These are phyloP conservation scores for Sinapis alba DNA, from an alignment of 441 rosid species.

Conservation along the genomic window DNA sequence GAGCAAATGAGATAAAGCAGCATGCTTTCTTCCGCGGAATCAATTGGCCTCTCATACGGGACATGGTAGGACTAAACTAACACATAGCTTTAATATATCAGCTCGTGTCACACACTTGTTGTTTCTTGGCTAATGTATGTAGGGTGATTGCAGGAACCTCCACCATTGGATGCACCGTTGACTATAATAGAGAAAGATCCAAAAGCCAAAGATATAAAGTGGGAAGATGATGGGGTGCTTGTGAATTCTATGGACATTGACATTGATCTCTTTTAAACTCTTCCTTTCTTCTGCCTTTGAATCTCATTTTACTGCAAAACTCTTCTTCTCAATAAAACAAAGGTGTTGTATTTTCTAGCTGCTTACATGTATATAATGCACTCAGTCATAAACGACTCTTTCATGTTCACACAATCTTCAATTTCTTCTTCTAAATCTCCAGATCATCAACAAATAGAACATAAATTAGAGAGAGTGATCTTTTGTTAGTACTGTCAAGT, in stretches of 20 bases:
- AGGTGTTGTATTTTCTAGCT: not conserved
- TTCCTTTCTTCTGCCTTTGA: not conserved
- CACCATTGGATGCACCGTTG: conserved; percentile 62
- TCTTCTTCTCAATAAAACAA: not conserved
- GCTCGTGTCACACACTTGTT: not conserved
- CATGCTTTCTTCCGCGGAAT: conserved; percentile 93
- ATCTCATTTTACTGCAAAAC: not conserved
- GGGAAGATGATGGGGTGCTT: conserved; percentile 95
- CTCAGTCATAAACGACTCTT: not conserved
- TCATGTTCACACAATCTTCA: not conserved
- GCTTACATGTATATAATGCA: not conserved
- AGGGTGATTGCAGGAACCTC: conserved; percentile 68
- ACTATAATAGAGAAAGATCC: conserved; percentile 62
- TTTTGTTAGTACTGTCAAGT: not conserved
- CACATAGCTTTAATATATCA: not conserved
- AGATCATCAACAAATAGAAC: not conserved
- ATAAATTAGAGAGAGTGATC: too few relatives aligned
- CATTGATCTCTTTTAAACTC: conserved; percentile 49
- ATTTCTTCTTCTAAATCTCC: not conserved
- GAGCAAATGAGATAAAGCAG: conserved; percentile 88
- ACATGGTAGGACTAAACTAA: conserved; percentile 62
- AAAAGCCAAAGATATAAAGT: conserved; percentile 55
- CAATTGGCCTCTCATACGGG: conserved; percentile 91
- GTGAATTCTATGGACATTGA: conserved; percentile 60
- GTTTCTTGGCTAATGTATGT: not conserved